These are phyloP conservation scores for Phytopythium vexans DNA, from an alignment of 352 stramenopile genomes.

Conservation along the genomic window DNA sequence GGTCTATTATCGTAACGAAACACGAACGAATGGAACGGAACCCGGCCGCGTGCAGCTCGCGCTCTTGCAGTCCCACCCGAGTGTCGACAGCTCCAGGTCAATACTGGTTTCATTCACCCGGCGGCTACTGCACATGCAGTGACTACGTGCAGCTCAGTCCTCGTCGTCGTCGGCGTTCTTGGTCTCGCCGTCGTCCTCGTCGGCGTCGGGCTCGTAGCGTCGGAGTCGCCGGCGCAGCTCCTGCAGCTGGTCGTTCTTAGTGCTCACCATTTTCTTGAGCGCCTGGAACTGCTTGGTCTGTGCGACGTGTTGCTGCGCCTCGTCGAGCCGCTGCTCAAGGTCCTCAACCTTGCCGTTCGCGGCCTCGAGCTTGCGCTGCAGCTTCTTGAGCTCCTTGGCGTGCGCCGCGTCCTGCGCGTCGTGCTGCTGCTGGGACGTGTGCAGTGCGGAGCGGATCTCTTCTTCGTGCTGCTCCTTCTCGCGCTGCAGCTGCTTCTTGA, in stretches of 20 bases:
- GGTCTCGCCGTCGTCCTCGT: constrained; percentile 44
- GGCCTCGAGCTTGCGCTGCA: constrained; percentile 59
- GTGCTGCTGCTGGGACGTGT: constrained; percentile 41
- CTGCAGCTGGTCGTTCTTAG: constrained; percentile 82
- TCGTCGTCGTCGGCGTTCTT: constrained; percentile 48
- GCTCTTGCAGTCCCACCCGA: no score
- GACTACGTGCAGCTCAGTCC: constrained; percentile 14
- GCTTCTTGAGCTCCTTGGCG: constrained; percentile 40
- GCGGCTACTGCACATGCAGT: no score
- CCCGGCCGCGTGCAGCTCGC: no score
- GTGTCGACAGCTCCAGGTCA: no score
- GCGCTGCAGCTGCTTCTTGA: constrained; percentile 32
- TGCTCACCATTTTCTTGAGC: constrained; percentile 78
- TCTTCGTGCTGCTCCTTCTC: constrained; percentile 50
- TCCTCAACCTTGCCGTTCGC: constrained; percentile 50
- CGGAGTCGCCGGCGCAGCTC: constrained; percentile 62
- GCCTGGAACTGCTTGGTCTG: constrained; percentile 83
- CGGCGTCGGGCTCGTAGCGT: constrained; percentile 71
- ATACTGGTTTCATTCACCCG: neutral
- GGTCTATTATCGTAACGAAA: constrained; percentile 3
- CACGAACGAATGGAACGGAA: constrained; percentile 1
- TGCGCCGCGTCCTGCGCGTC: constrained; percentile 49
- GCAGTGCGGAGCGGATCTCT: constrained; percentile 52
- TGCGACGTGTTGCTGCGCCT: constrained; percentile 61
- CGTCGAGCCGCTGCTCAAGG: constrained; percentile 54